phyloP scores from a whole-genome alignment of 73 alveolate genomes.

The Paramecium sonneborni region DNA sequence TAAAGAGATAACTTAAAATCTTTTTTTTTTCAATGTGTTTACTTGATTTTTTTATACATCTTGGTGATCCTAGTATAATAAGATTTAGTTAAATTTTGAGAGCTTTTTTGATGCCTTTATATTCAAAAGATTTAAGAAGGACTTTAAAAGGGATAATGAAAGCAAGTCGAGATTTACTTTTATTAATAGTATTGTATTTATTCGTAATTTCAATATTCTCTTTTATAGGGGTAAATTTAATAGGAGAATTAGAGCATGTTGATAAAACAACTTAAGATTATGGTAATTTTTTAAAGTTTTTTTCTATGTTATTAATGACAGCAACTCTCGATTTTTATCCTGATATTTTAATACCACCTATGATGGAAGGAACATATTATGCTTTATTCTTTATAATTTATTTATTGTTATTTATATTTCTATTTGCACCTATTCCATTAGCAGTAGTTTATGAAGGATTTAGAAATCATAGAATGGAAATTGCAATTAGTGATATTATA shows the following conservation, averaged over 20 bases:
- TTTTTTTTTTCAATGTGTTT: neutral
- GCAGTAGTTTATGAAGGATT: slow-evolving; percentile 70
- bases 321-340: slow-evolving; percentile 60
- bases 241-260: slow-evolving; percentile 47
- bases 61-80: neutral
- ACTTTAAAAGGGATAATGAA: slow-evolving; percentile 53
- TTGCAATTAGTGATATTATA: slow-evolving; percentile 56
- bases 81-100: slow-evolving; percentile 48
- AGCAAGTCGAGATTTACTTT: slow-evolving; percentile 47
- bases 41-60: neutral
- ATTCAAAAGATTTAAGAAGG: slow-evolving; percentile 58
- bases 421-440: slow-evolving; percentile 62
- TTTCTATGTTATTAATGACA: slow-evolving; percentile 9
- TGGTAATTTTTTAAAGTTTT: slow-evolving; percentile 53
- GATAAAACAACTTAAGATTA: slow-evolving; percentile 23
- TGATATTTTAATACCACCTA: slow-evolving; percentile 58
- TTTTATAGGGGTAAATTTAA: slow-evolving; percentile 59
- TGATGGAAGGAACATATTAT: slow-evolving; percentile 35
- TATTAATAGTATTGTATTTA: slow-evolving; percentile 24
- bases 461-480: slow-evolving; percentile 54
- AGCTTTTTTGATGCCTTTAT: slow-evolving; percentile 41
- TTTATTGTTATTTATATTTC: slow-evolving; percentile 24
- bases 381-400: neutral
- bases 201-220: slow-evolving; percentile 57
- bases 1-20: neutral